phyloP scores from a whole-genome alignment of 2,329 filamentous ascomycete species.

The Arachnomyces sp. region DNA sequence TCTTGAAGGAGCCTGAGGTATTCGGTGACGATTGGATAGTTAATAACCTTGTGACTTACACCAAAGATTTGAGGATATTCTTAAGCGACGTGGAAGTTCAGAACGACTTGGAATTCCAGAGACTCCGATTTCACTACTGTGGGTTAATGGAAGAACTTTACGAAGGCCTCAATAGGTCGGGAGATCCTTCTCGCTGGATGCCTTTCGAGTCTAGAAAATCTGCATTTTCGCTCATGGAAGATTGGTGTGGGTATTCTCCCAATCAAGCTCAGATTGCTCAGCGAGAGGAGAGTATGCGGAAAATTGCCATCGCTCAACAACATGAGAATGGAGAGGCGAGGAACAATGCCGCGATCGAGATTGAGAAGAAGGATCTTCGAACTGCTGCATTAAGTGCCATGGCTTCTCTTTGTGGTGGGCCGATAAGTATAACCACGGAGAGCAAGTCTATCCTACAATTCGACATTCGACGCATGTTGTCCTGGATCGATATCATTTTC shows the following conservation, averaged over 20 bases:
- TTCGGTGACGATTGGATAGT: conserved; percentile 86
- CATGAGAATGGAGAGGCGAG: conserved; percentile 62
- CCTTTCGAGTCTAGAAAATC: conserved; percentile 95
- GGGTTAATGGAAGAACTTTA: conserved; percentile 83
- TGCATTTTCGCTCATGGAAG: conserved; percentile 93
- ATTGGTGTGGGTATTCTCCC: conserved; percentile 96
- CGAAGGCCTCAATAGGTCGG: conserved; percentile 77
- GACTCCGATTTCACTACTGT: conserved; percentile 85
- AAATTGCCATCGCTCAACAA: conserved; percentile 73
- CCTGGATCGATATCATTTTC: conserved; percentile 94
- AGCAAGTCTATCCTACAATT: conserved; percentile 83
- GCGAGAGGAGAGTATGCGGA: conserved; percentile 78
- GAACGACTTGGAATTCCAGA: conserved; percentile 89
- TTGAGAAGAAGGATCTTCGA: conserved; percentile 86
- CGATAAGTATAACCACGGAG: conserved; percentile 79
- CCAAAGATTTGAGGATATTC: conserved; percentile 87
- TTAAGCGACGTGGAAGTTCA: conserved; percentile 92
- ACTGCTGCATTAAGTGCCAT: conserved; percentile 90
- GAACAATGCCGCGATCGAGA: conserved; percentile 82
- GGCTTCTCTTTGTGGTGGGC: conserved; percentile 75
- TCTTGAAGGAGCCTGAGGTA: conserved; percentile 68
- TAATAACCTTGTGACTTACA: conserved; percentile 77
- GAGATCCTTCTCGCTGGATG: conserved; percentile 87
- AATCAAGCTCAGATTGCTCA: conserved; percentile 76
- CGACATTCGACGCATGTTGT: conserved; percentile 82